phyloP scores from a whole-genome alignment of 176 grass and related monocot genomes.

The Oryza meridionalis region DNA sequence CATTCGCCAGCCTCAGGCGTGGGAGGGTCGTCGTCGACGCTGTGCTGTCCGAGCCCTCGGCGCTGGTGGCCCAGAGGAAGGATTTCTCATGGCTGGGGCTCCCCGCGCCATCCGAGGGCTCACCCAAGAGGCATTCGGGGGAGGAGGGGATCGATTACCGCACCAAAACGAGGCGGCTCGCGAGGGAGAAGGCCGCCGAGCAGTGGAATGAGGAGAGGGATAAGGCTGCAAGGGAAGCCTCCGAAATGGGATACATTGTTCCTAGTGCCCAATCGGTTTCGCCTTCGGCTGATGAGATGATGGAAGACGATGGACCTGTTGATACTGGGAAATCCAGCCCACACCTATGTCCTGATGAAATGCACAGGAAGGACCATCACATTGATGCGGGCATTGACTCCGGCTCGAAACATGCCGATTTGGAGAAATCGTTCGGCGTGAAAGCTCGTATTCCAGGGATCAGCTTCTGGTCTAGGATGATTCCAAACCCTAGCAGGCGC shows the following conservation, averaged over 20 bases:
- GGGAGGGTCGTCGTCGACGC: slow-evolving; percentile 91
- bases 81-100: slow-evolving; percentile 97
- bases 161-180: slow-evolving; percentile 83
- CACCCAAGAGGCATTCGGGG: slow-evolving; percentile 53
- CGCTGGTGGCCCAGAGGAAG: slow-evolving; percentile 77
- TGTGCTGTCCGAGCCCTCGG: slow-evolving; percentile 71
- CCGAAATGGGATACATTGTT: slow-evolving; percentile 77
- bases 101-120: slow-evolving; percentile 57
- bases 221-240: slow-evolving; percentile 60
- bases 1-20: slow-evolving; percentile 75
- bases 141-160: slow-evolving; percentile 92
- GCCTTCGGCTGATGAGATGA: slow-evolving; percentile 29
- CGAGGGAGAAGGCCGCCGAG: slow-evolving; percentile 63
- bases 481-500: slow-evolving; percentile 47
- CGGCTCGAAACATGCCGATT: slow-evolving; percentile 68
- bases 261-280: slow-evolving; percentile 47
- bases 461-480: slow-evolving; percentile 70
- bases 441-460: slow-evolving; percentile 56
- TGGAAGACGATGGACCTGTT: slow-evolving; percentile 36
- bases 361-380: slow-evolving; percentile 78
- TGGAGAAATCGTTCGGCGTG: slow-evolving; percentile 74
- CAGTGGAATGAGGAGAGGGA: slow-evolving; percentile 57
- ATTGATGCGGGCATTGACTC: slow-evolving; percentile 57
- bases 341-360: slow-evolving; percentile 69
- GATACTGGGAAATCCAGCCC: slow-evolving; percentile 50